Evolutionary conservation across 2,329 filamentous ascomycete genomes (phyloP), one percentile per base, ranked within the genome.

Genomic region (Aspergillus intermedius): DNA sequence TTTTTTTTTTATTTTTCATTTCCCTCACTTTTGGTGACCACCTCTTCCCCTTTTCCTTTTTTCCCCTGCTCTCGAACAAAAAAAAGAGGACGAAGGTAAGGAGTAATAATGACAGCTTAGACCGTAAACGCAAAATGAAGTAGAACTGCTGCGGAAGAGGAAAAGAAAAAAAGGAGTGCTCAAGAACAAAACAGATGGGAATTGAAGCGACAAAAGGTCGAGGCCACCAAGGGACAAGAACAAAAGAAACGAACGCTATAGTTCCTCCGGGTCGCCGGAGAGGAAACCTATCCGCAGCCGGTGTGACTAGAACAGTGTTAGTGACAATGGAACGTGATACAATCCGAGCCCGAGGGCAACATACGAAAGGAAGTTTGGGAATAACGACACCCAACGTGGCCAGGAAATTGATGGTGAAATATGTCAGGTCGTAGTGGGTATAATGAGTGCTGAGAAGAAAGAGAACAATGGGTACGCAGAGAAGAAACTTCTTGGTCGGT

Each of bases 401-500:
- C 62, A 96, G 74, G 68, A 95, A 91, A 75, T 98, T 98, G 75
- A 98, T 93, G 61, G 87, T 89, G 67, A 98, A 98, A 73, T 95
- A 97, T 41, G 89, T 87, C 67, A 96, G 71, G 72, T 96, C 91
- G 77, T 97, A 98, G 73, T 97, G 91, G 42, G 93, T 97, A 74
- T 97, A 98, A 73, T 98, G 93, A 21, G 93, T 98, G 79, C 91
- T 97, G 62, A 97, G 78, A 48, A 98, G 80, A 70, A 98, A 98
- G 55, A 98, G 80, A 55, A 91, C 80, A 61, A 98, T 95, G 35
- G 93, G 93, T 30, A 97, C 91, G 63, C 86, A 89, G 60, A 97
- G 83, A 51, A 98, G 78, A 65, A 98, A 98, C 73, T 98, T 98
- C 79, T 98, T 98, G 57, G 93, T 88, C 3, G 93, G 93, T 1